phyloP scores from a whole-genome alignment of 192 early-diverging fungal genomes.

The Entomortierella lignicola region DNA sequence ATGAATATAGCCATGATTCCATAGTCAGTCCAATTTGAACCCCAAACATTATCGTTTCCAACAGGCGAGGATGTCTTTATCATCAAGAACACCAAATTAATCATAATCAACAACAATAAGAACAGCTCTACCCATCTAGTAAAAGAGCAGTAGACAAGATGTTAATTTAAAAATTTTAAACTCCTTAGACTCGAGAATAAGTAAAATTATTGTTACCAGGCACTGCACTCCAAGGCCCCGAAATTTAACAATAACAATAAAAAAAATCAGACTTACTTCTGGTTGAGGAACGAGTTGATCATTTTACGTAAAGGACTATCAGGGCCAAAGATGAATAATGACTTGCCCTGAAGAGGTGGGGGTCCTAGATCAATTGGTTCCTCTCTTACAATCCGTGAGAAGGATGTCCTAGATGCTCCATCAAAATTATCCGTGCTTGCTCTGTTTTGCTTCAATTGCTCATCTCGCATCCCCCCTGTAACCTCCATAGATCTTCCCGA shows the following conservation, averaged over 20 bases:
- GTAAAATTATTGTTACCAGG: too few species aligned
- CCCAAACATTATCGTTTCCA: slow-evolving; percentile 50
- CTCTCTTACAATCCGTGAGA: background rate
- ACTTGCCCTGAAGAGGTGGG: slow-evolving; percentile 41
- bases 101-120: slow-evolving; percentile 56
- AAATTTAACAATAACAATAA: too few species aligned
- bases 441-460: slow-evolving; percentile 1
- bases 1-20: slow-evolving; percentile 59
- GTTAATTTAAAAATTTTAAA: too few species aligned
- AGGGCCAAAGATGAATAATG: slow-evolving; percentile 58
- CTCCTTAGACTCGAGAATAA: too few species aligned
- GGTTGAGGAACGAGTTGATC: slow-evolving; percentile 52
- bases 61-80: slow-evolving; percentile 50
- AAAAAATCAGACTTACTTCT: slow-evolving; percentile 61
- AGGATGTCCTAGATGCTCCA: background rate
- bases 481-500: background rate
- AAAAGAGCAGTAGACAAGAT: too few species aligned
- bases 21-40: slow-evolving; percentile 61
- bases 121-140: slow-evolving; percentile 63
- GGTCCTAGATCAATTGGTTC: background rate
- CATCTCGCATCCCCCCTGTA: background rate
- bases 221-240: too few species aligned
- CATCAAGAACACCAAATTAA: slow-evolving; percentile 58
- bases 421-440: background rate
- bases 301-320: slow-evolving; percentile 51